Conservation (phyloP, 768 basidiomycete genomes). For the Lyophyllum semitale region DNA sequence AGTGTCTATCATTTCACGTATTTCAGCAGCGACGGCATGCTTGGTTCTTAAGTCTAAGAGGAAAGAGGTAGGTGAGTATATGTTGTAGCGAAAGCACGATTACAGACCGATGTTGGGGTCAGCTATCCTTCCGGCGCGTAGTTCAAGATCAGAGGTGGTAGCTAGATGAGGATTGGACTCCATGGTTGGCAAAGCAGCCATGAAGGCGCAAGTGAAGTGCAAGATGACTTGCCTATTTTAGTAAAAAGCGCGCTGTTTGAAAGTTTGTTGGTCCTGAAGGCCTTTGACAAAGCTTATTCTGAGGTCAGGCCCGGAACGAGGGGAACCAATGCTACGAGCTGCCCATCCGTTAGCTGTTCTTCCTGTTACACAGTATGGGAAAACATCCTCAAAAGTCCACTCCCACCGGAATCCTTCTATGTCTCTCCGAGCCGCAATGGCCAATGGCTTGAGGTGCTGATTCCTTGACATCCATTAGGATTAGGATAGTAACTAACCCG, state of each 20-base stretch:
- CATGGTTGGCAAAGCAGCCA: constrained; percentile 36
- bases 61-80: constrained; percentile 6
- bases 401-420: no score
- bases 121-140: constrained; percentile 70
- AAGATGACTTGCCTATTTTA: constrained; percentile 21
- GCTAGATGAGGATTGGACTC: constrained; percentile 35
- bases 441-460: no score
- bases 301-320: no score
- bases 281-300: no score
- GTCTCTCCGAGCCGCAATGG: no score
- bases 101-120: constrained; percentile 71
- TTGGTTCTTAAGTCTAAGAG: constrained; percentile 69
- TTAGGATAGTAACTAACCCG: no score
- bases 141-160: constrained; percentile 60
- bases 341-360: no score
- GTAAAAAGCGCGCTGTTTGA: constrained; percentile 14
- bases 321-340: no score
- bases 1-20: constrained; percentile 81
- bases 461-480: no score
- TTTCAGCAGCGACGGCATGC: constrained; percentile 70
- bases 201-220: constrained; percentile 8
- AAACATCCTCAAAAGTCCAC: no score
- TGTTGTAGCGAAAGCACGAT: background rate
- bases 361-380: no score
- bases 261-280: background rate